A percentile compares a stretch with the other conserved stretches of the same genome.
Evolutionary conservation across 2,329 filamentous ascomycete genomes (phyloP).

Genomic region (Apiospora arundinis): DNA sequence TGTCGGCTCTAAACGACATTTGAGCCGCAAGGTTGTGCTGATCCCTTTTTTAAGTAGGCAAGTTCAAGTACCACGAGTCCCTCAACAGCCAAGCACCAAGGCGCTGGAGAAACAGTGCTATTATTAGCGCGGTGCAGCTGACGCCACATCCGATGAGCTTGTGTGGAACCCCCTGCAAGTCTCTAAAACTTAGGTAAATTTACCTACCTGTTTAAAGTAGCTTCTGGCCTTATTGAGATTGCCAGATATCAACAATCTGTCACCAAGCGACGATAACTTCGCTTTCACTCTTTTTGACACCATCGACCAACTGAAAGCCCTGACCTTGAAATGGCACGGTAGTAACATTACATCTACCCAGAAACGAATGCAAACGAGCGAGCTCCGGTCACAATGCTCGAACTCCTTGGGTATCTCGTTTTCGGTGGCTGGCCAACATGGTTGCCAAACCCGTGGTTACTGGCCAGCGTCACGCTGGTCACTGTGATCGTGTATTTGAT

Average conservation of each 20-base stretch:
- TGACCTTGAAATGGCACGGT: constrained; percentile 28
- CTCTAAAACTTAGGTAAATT: neutral
- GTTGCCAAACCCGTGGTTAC: constrained; percentile 51
- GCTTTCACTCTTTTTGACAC: neutral
- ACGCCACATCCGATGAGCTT: constrained; percentile 18
- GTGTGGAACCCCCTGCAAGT: neutral
- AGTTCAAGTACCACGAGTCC: too few species aligned
- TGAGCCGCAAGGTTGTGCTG: neutral
- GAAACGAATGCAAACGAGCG: neutral
- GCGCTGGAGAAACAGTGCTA: constrained; percentile 6
- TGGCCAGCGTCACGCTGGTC: constrained; percentile 47
- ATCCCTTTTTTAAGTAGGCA: too few species aligned
- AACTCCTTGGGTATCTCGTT: constrained; percentile 54
- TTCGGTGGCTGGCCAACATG: constrained; percentile 57
- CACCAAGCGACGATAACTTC: neutral
- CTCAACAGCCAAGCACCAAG: neutral
- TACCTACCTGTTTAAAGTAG: constrained; percentile 6
- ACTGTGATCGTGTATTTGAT: constrained; percentile 50
- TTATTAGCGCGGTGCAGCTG: constrained; percentile 6
- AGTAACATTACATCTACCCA: neutral
- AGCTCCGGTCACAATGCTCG: constrained; percentile 54
- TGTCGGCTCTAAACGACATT: neutral
- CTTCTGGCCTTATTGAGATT: constrained; percentile 12
- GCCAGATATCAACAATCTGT: constrained; percentile 14
- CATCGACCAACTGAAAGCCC: neutral